These are phyloP conservation scores for Cicer pinnatifidum DNA, from an alignment of 306 rosid species.

Conservation along the genomic window DNA sequence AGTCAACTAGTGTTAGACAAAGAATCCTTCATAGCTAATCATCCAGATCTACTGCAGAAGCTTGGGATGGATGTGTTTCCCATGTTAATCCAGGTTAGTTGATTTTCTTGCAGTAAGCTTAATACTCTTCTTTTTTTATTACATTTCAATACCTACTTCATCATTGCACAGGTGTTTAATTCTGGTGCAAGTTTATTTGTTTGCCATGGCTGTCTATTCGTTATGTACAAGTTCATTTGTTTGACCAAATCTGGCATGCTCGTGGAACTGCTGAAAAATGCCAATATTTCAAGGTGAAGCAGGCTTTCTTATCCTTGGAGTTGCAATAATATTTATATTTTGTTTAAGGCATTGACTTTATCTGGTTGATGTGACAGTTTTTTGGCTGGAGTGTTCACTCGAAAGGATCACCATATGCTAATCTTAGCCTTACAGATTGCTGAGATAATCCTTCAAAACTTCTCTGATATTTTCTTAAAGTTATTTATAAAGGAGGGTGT, in stretches of 20 bases:
- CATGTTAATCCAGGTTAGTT: conserved; percentile 80
- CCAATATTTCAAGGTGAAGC: conserved; percentile 85
- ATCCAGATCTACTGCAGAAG: conserved; percentile 69
- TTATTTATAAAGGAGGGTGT: conserved; percentile 94
- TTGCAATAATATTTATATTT: conserved; percentile 43
- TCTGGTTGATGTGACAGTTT: conserved; percentile 65
- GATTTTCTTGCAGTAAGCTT: conserved; percentile 38
- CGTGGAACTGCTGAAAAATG: conserved; percentile 69
- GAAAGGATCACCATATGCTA: conserved; percentile 90
- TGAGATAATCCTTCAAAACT: conserved; percentile 81
- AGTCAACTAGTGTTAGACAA: conserved; percentile 59
- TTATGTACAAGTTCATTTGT: conserved; percentile 73
- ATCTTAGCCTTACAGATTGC: conserved; percentile 74
- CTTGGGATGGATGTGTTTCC: conserved; percentile 83
- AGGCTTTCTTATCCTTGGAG: conserved; percentile 33
- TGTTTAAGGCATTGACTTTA: conserved; percentile 44
- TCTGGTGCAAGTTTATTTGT: conserved; percentile 90
- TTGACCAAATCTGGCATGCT: conserved; percentile 81
- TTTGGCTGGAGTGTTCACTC: conserved; percentile 87
- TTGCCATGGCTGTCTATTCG: conserved; percentile 83
- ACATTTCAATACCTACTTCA: conserved; percentile 41
- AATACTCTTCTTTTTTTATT: conserved; percentile 22
- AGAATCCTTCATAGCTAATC: conserved; percentile 64
- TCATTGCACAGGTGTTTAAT: conserved; percentile 69
- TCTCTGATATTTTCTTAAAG: conserved; percentile 66